phyloP scores from a whole-genome alignment of 805 yeast genomes.

The Yamadazyma kitorensis region DNA sequence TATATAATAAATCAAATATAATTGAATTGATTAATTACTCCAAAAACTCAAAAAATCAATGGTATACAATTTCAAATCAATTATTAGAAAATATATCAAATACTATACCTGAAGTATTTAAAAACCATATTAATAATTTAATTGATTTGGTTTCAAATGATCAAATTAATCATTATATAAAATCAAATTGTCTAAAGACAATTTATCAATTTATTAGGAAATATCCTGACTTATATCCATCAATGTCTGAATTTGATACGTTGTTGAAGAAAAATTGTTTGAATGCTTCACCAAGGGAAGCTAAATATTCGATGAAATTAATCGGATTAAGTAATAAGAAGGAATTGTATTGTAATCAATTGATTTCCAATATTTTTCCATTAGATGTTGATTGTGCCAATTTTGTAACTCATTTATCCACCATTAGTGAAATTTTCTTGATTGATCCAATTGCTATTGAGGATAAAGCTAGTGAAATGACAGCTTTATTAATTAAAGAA shows the following conservation, averaged over 20 bases:
- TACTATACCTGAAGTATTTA: constrained; percentile 61
- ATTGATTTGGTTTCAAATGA: constrained; percentile 30
- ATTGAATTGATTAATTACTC: constrained; percentile 48
- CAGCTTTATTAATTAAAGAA: constrained; percentile 57
- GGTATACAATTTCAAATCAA: constrained; percentile 43
- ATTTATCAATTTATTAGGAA: constrained; percentile 56
- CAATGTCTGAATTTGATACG: constrained; percentile 42
- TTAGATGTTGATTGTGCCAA: constrained; percentile 34
- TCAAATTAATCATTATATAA: constrained; percentile 11
- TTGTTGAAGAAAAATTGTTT: constrained; percentile 45
- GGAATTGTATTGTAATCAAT: constrained; percentile 35
- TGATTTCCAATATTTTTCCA: constrained; percentile 49
- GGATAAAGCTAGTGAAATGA: constrained; percentile 54
- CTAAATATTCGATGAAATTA: constrained; percentile 62
- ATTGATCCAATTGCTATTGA: constrained; percentile 49
- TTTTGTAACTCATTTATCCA: constrained; percentile 56
- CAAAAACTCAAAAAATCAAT: constrained; percentile 29
- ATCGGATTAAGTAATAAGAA: constrained; percentile 46
- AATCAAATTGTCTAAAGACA: constrained; percentile 51
- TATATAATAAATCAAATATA: constrained; percentile 67
- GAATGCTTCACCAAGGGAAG: constrained; percentile 56
- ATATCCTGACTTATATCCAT: constrained; percentile 47
- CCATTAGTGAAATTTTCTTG: constrained; percentile 57
- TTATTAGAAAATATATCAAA: constrained; percentile 58
- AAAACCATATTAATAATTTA: constrained; percentile 54